These are phyloP conservation scores for Lipomyces sp. DNA, from an alignment of 805 yeast species.

Conservation along the genomic window DNA sequence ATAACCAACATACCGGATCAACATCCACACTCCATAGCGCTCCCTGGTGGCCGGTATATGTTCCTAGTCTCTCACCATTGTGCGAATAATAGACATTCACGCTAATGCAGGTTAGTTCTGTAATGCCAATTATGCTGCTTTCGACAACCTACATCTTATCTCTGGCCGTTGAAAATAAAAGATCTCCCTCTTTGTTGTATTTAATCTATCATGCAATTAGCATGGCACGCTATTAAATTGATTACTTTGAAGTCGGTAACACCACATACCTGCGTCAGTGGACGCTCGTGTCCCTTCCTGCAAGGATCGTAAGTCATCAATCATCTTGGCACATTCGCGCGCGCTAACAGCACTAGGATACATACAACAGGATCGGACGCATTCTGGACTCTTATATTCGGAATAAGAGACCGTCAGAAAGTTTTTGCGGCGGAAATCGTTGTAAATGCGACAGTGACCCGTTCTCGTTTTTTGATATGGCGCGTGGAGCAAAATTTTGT, in stretches of 20 bases:
- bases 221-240: neutral
- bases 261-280: slow-evolving; percentile 69
- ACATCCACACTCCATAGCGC: slow-evolving; percentile 94
- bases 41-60: slow-evolving; percentile 87
- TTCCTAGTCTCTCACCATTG: slow-evolving; percentile 96
- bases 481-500: neutral
- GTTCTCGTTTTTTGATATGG: neutral
- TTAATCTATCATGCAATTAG: slow-evolving; percentile 56
- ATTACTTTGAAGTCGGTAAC: neutral
- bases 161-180: slow-evolving; percentile 88
- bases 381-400: slow-evolving; percentile 44
- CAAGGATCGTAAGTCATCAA: neutral
- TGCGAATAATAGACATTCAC: slow-evolving; percentile 81
- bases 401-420: neutral
- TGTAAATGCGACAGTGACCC: neutral
- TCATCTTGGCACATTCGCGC: neutral
- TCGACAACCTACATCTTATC: slow-evolving; percentile 60
- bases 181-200: slow-evolving; percentile 93
- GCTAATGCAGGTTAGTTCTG: slow-evolving; percentile 7
- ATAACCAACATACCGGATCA: slow-evolving; percentile 49
- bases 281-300: slow-evolving; percentile 93
- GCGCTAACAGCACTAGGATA: slow-evolving; percentile 3
- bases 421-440: neutral
- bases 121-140: neutral
- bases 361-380: slow-evolving; percentile 60